phyloP scores from a whole-genome alignment of 2,329 filamentous ascomycete genomes.

The Acarospora socialis region DNA sequence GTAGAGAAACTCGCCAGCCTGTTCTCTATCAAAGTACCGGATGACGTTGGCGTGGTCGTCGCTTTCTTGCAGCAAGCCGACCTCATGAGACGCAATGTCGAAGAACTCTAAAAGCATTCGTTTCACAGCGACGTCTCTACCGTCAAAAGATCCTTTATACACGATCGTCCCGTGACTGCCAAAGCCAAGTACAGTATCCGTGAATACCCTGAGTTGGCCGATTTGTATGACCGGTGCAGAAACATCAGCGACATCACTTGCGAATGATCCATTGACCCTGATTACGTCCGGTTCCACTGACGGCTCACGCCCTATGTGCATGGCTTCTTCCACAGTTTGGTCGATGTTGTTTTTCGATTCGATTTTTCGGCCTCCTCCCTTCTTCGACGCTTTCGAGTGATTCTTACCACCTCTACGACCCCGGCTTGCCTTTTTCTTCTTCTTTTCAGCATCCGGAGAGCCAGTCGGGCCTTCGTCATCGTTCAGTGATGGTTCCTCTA shows the following conservation, averaged over 20 bases:
- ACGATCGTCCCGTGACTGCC: conserved; percentile 97
- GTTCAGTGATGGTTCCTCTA: conserved; percentile 17
- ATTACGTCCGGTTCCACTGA: conserved; percentile 26
- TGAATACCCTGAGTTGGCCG: conserved; percentile 46
- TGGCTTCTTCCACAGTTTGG: conserved; percentile 17
- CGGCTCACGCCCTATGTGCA: conserved; percentile 20
- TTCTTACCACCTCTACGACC: conserved; percentile 60
- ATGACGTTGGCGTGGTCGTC: conserved; percentile 96
- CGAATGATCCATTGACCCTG: conserved; percentile 22
- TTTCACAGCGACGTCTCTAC: conserved; percentile 87
- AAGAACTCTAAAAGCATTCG: conserved; percentile 93
- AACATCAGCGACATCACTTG: conserved; percentile 30
- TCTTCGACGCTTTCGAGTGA: conserved; percentile 38
- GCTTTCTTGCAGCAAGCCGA: conserved; percentile 75
- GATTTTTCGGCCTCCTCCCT: conserved; percentile 39
- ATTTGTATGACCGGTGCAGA: conserved; percentile 39
- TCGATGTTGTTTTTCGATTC: conserved; percentile 42
- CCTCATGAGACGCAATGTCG: conserved; percentile 89
- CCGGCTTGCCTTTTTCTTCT: conserved; percentile 55
- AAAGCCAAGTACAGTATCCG: conserved; percentile 47
- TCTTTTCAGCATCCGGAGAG: conserved; percentile 27
- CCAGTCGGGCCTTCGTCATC: conserved; percentile 21
- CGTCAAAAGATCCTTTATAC: conserved; percentile 87
- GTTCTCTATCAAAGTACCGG: conserved; percentile 85
- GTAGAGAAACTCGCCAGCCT: conserved; percentile 80